Evolutionary conservation across 148 eudicot species (phyloP).

Genomic region (Linanthus parryae): DNA sequence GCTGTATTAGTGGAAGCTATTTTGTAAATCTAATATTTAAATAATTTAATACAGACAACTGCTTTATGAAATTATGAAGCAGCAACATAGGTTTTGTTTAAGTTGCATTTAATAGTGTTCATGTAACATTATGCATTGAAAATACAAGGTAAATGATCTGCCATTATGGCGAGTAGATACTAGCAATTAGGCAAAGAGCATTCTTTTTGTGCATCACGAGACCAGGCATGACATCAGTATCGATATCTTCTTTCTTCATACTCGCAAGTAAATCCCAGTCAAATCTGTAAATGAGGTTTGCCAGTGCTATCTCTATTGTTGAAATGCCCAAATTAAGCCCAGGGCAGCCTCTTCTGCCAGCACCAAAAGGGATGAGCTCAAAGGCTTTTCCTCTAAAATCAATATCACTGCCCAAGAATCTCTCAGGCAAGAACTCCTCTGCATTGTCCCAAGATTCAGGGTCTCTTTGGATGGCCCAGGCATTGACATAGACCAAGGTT

Average conservation of each 20-base stretch:
- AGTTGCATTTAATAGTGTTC: no score
- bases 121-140: no score
- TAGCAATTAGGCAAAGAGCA: conserved; percentile 11
- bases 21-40: no score
- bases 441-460: conserved; percentile 5
- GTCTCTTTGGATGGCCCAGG: conserved; percentile 5
- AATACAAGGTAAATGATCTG: no score
- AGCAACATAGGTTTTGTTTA: no score
- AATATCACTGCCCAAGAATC: conserved; percentile 1
- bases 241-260: conserved; percentile 20
- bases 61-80: no score
- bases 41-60: no score
- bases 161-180: not conserved
- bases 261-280: conserved; percentile 32
- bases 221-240: conserved; percentile 22
- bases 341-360: conserved; percentile 33
- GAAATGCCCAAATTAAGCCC: conserved; percentile 21
- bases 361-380: no score
- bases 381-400: conserved; percentile 22
- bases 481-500: conserved; percentile 2
- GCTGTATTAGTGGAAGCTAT: no score
- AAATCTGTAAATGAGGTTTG: conserved; percentile 25
- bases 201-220: conserved; percentile 30
- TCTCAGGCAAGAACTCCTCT: not conserved
- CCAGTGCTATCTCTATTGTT: conserved; percentile 25